phyloP scores from a whole-genome alignment of 2,329 filamentous ascomycete genomes.

The Aspergillus sp. region DNA sequence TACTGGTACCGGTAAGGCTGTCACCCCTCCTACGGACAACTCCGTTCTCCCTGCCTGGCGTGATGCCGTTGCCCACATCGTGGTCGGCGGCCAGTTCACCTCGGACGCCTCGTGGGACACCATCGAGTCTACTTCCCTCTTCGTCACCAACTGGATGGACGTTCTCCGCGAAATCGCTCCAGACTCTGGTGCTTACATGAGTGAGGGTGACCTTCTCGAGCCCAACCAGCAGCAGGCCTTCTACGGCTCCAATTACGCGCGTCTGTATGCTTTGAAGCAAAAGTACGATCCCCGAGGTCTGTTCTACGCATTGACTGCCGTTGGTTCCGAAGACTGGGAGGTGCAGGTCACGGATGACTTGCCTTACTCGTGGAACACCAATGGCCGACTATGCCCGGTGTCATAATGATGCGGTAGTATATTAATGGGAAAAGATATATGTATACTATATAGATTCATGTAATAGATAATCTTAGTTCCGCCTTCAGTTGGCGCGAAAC shows the following conservation, averaged over 20 bases:
- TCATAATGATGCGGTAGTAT: neutral
- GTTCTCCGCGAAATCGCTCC: conserved; percentile 25
- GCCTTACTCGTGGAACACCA: conserved; percentile 28
- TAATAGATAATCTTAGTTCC: neutral
- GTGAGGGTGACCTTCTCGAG: conserved; percentile 46
- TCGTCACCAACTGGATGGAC: conserved; percentile 29
- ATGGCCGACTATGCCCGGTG: conserved; percentile 24
- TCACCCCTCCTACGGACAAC: conserved; percentile 22
- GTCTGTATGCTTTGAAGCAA: conserved; percentile 34
- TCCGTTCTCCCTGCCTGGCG: conserved; percentile 45
- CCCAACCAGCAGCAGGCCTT: conserved; percentile 46
- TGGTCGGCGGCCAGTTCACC: conserved; percentile 34
- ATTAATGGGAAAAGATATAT: neutral
- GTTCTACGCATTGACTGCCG: conserved; percentile 31
- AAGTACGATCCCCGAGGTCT: conserved; percentile 37
- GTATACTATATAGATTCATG: neutral
- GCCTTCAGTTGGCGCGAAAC: too few species aligned
- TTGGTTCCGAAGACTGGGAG: conserved; percentile 31
- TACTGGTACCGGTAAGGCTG: conserved; percentile 25
- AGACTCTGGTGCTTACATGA: conserved; percentile 39
- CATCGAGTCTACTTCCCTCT: conserved; percentile 17
- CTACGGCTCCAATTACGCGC: conserved; percentile 41
- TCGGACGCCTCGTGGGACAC: conserved; percentile 21
- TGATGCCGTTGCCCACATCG: conserved; percentile 48
- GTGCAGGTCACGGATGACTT: conserved; percentile 23